phyloP scores from a whole-genome alignment of 768 basidiomycete species.

The Leucocoprinus birnbaumii region DNA sequence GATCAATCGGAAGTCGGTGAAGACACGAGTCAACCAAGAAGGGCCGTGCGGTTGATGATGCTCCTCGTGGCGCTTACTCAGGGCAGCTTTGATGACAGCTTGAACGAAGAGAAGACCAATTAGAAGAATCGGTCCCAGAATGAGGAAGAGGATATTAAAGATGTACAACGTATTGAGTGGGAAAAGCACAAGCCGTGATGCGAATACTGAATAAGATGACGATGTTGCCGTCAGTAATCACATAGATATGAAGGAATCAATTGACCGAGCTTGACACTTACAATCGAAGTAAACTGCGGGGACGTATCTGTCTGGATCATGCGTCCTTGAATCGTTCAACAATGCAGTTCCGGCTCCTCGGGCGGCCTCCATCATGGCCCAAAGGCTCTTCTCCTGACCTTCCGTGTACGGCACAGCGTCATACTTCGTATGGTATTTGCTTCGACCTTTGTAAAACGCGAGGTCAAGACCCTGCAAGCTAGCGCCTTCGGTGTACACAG shows the following conservation, averaged over 20 bases:
- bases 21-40: constrained; percentile 7
- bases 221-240: background rate
- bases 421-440: constrained; percentile 73
- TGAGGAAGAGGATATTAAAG: constrained; percentile 55
- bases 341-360: constrained; percentile 53
- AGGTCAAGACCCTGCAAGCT: constrained; percentile 69
- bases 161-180: constrained; percentile 47
- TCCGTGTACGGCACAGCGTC: constrained; percentile 62
- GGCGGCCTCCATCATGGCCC: constrained; percentile 77
- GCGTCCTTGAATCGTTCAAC: constrained; percentile 30
- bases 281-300: constrained; percentile 68
- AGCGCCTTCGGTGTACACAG: constrained; percentile 52
- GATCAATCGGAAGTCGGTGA: constrained; percentile 21
- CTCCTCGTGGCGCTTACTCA: constrained; percentile 1
- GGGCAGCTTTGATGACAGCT: constrained; percentile 16
- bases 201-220: constrained; percentile 49
- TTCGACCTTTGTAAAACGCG: constrained; percentile 74
- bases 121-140: constrained; percentile 57
- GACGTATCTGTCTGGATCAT: constrained; percentile 7
- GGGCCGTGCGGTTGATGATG: background rate
- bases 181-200: constrained; percentile 50
- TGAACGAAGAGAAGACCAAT: constrained; percentile 36
- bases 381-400: constrained; percentile 53
- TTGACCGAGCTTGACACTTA: constrained; percentile 32
- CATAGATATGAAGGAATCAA: background rate